Evolutionary conservation across 176 grass and related monocot species (phyloP), one percentile per base, ranked within the genome.

Genomic region (Carex parvula): DNA sequence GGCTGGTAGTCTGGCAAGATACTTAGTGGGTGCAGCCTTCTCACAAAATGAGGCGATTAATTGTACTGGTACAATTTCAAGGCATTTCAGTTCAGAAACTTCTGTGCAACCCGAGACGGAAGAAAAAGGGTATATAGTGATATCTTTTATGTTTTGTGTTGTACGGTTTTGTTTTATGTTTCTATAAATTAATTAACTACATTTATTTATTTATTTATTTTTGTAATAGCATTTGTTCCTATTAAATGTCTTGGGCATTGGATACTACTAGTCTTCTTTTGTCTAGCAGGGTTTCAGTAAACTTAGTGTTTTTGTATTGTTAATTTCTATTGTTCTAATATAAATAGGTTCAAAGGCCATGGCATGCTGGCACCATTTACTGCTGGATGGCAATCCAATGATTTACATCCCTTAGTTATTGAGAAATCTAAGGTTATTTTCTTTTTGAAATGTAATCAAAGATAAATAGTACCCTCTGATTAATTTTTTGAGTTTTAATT

Each of bases 351-450:
- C 83, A 98, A 95, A 88, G 96, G 96, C 6, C 96, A 98, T 84
- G 91, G 89, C 79, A 98, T 98, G 96, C 87, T 98, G 74, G 96
- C 96, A 54, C 96, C 96, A 74, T 98, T 98, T 84, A 98, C 96
- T 64, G 96, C 96, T 89, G 96, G 92, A 64, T 98, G 96, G 96
- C 96, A 98, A 86, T 95, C 89, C 80, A 90, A 13, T 53, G 96
- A 98, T 79, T 32, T 93, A 60, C 91, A 95, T 60, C 96, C 96
- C 0, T 84, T 99, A 16, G n/a, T 95, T 64, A 93, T 99, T 60
- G 93, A 99, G 0, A 99, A 88, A 92, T 95, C 96, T 20, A 85
- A 99, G 93, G 96, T 99, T 88, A 56, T 81, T 41, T 55, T 48
- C 3, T 39, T 6, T 81, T 75, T 54, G 6, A 32, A 57, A 32